Conservation (phyloP, 495 filamentous ascomycete species). For the Amorphotheca resinae region DNA sequence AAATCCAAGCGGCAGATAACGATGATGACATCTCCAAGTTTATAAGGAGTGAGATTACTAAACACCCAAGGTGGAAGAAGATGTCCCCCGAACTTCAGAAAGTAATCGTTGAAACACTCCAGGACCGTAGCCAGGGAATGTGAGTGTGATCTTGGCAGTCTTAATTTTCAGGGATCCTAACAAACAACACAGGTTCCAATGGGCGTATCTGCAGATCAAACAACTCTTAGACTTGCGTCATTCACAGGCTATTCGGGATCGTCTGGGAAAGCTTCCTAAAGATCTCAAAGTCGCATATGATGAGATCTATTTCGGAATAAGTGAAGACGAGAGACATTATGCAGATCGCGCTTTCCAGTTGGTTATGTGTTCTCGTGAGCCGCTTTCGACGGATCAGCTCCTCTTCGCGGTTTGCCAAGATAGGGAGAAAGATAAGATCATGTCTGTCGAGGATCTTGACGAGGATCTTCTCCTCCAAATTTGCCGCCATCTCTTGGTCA, state of each 20-base stretch:
- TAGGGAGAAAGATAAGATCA: neutral
- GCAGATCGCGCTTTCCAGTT: slow-evolving; percentile 26
- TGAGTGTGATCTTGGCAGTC: neutral
- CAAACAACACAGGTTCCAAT: slow-evolving; percentile 26
- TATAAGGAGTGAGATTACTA: slow-evolving; percentile 12
- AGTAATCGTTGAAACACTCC: slow-evolving; percentile 15
- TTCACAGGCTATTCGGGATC: slow-evolving; percentile 14
- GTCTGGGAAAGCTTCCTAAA: slow-evolving; percentile 25
- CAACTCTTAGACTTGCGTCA: slow-evolving; percentile 20
- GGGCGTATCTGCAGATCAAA: slow-evolving; percentile 25
- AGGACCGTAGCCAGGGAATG: slow-evolving; percentile 9
- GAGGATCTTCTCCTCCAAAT: slow-evolving; percentile 10
- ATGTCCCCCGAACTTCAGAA: slow-evolving; percentile 12
- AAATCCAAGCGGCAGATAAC: slow-evolving; percentile 26
- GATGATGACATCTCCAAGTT: slow-evolving; percentile 22
- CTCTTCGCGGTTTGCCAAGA: slow-evolving; percentile 7
- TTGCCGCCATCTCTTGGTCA: slow-evolving; percentile 12
- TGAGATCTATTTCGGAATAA: slow-evolving; percentile 22
- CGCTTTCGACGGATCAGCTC: slow-evolving; percentile 14
- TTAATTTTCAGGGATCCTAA: neutral
- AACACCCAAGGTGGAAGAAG: slow-evolving; percentile 8
- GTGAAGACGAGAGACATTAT: slow-evolving; percentile 15
- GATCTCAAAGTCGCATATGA: slow-evolving; percentile 25
- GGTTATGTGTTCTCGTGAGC: slow-evolving; percentile 23
- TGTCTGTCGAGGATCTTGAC: neutral